Evolutionary conservation across 345 rosid genomes (phyloP).

Genomic region (Firmiana major): DNA sequence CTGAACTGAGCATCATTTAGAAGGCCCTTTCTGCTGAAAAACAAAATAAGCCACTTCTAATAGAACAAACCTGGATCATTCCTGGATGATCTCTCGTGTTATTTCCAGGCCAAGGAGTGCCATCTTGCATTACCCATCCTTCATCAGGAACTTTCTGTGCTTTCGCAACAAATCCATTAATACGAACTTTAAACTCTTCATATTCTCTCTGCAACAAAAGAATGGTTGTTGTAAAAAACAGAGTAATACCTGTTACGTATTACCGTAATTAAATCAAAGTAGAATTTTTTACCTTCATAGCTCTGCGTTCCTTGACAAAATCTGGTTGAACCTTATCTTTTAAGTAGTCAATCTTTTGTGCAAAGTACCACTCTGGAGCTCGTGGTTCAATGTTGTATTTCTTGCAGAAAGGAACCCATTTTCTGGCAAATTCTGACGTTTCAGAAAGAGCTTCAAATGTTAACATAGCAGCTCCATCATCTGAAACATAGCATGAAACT

Average conservation of each 20-base stretch:
- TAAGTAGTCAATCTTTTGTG: slow-evolving; percentile 76
- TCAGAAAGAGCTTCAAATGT: slow-evolving; percentile 81
- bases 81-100: neutral
- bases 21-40: neutral
- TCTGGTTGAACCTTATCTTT: slow-evolving; percentile 87
- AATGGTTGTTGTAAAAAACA: too few species aligned
- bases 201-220: slow-evolving; percentile 58
- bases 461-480: slow-evolving; percentile 94
- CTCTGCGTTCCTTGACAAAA: slow-evolving; percentile 89
- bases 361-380: slow-evolving; percentile 87
- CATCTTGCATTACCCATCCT: neutral
- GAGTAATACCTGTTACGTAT: neutral
- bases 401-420: slow-evolving; percentile 91
- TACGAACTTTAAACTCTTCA: slow-evolving; percentile 79
- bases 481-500: slow-evolving; percentile 90
- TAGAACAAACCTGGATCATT: neutral
- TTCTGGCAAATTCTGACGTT: slow-evolving; percentile 87
- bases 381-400: slow-evolving; percentile 82
- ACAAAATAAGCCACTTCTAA: neutral
- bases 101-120: neutral
- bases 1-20: neutral
- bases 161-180: slow-evolving; percentile 84
- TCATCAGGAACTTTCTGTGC: slow-evolving; percentile 43
- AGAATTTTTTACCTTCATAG: slow-evolving; percentile 63
- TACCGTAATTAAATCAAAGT: neutral